Evolutionary conservation across 495 filamentous ascomycete species (phyloP).

Genomic region (Entonaema liquescens): DNA sequence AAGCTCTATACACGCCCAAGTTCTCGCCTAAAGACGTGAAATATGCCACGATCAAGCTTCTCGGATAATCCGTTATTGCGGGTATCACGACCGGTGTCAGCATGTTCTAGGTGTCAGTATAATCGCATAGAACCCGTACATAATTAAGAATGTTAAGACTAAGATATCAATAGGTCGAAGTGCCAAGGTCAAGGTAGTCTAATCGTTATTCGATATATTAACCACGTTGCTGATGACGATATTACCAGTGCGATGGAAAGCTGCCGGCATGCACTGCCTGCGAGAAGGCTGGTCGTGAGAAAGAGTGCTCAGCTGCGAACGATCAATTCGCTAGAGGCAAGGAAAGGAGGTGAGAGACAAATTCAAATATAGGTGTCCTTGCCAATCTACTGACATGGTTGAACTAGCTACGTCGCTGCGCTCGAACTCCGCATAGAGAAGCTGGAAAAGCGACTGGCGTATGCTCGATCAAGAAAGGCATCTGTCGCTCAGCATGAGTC

Average conservation of each 20-base stretch:
- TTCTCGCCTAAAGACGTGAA: conserved; percentile 23
- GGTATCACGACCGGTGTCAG: conserved; percentile 90
- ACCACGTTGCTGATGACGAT: conserved; percentile 17
- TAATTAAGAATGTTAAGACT: conserved; percentile 30
- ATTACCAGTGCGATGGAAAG: conserved; percentile 82
- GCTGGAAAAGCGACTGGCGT: conserved; percentile 75
- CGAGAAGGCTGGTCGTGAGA: conserved; percentile 80
- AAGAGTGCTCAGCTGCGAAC: conserved; percentile 89
- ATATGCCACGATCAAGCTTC: conserved; percentile 57
- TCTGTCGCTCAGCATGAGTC: conserved; percentile 60
- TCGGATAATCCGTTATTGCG: conserved; percentile 81
- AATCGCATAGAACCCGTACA: conserved; percentile 2
- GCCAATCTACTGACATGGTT: conserved; percentile 17
- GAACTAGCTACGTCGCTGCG: conserved; percentile 83
- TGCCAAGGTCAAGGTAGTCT: conserved; percentile 80
- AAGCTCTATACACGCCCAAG: conserved; percentile 32
- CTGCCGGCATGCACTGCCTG: conserved; percentile 93
- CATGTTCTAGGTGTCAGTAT: conserved; percentile 82
- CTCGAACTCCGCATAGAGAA: conserved; percentile 88
- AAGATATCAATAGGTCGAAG: conserved; percentile 63
- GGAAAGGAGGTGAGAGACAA: conserved; percentile 71
- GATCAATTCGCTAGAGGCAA: conserved; percentile 95
- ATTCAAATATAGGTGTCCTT: conserved; percentile 2
- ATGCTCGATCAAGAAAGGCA: conserved; percentile 66
- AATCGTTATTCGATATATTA: neutral